Percentiles rank a stretch among this genome's conserved stretches.
phyloP scores from a whole-genome alignment of 129 eudicot species.

The Helichrysum umbraculigerum region DNA sequence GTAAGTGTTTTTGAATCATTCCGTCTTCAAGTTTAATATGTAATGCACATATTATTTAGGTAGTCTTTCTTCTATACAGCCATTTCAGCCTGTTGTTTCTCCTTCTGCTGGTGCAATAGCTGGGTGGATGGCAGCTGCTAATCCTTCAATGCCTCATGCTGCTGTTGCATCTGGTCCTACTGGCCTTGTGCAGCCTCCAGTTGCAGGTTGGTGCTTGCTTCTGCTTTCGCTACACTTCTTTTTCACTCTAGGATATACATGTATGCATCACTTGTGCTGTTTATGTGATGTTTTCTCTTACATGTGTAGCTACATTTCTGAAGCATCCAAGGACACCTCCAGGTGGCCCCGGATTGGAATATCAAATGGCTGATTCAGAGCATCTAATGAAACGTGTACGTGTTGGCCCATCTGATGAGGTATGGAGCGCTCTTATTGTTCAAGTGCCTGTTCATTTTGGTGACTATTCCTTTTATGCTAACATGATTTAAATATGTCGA shows the following conservation, averaged over 20 bases:
- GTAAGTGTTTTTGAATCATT: slow-evolving; percentile 49
- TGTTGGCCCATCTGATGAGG: slow-evolving; percentile 84
- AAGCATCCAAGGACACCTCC: slow-evolving; percentile 87
- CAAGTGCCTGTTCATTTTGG: not conserved
- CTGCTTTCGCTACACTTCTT: not conserved
- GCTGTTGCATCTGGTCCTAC: slow-evolving; percentile 76
- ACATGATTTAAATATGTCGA: slow-evolving; percentile 27
- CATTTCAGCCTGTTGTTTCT: not conserved
- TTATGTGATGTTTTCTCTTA: slow-evolving; percentile 11
- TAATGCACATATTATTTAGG: slow-evolving; percentile 4
- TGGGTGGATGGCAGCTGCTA: slow-evolving; percentile 75
- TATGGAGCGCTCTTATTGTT: slow-evolving; percentile 25
- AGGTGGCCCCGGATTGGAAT: slow-evolving; percentile 73
- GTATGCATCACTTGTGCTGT: not conserved
- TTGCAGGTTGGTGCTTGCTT: slow-evolving; percentile 44
- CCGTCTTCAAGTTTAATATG: not conserved
- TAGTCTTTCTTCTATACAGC: not conserved
- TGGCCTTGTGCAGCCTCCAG: slow-evolving; percentile 73
- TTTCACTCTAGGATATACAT: not conserved
- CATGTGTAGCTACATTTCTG: slow-evolving; percentile 62
- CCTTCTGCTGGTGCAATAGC: slow-evolving; percentile 23
- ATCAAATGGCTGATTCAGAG: slow-evolving; percentile 85
- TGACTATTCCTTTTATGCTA: not conserved
- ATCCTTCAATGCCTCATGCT: slow-evolving; percentile 72
- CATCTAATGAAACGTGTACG: slow-evolving; percentile 79